Conservation (phyloP, 2,329 filamentous ascomycete genomes). For the Fusarium scirpi region DNA sequence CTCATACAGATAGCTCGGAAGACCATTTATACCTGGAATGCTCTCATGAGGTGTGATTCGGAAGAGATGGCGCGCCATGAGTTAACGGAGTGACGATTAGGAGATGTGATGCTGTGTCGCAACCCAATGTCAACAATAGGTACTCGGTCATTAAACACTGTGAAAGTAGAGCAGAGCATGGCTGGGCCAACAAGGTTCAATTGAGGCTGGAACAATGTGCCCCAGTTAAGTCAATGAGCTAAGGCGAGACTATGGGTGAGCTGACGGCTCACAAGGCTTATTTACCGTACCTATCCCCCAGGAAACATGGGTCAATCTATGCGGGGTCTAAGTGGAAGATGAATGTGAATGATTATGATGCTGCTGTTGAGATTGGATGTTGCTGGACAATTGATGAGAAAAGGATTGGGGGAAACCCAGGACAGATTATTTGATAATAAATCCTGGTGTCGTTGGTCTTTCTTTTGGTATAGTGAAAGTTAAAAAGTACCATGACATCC, state of each 20-base stretch:
- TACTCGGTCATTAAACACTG: no score
- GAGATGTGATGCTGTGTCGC: neutral
- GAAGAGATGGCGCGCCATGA: neutral
- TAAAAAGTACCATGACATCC: neutral
- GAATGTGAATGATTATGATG: neutral
- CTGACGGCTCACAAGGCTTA: constrained; percentile 14
- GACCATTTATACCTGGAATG: neutral
- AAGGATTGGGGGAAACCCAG: neutral
- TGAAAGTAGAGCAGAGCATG: neutral
- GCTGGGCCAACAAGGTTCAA: neutral
- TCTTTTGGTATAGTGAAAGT: neutral
- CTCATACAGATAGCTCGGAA: neutral
- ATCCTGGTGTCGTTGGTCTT: neutral
- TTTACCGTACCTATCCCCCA: neutral
- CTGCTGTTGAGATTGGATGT: neutral
- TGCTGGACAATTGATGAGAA: neutral
- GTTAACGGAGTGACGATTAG: neutral
- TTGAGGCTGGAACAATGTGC: neutral
- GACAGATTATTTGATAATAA: neutral
- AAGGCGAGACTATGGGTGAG: constrained; percentile 1
- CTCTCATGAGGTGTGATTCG: no score
- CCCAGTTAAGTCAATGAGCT: neutral
- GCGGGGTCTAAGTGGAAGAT: constrained; percentile 1
- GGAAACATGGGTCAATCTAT: neutral
- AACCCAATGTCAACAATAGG: neutral